Base-by-base conservation (phyloP, 768 basidiomycete genomes). In the Crepidotus variabilis region DNA sequence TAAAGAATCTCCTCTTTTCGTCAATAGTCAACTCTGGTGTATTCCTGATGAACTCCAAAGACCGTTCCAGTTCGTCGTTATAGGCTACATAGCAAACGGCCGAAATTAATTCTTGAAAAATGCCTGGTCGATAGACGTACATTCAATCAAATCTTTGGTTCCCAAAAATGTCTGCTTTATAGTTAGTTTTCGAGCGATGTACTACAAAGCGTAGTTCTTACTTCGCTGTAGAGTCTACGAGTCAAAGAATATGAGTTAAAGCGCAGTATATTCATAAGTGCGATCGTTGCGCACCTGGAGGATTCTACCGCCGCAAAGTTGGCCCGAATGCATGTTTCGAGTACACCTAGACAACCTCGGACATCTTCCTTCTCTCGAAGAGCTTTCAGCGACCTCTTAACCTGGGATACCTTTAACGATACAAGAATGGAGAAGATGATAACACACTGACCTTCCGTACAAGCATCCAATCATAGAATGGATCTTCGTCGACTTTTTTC, bases 281-380 rank as follows among this genome's bases (percentile, higher is more conserved):
- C 33, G 34, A 43, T 6, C 16, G 33, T 56, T 24, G 53, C 62
- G 55, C 57, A 86, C 88, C 88, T 85, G 9, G 87, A 71, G 34
- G 90, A 91, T 72, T 97, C 95, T 2, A 92, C 85, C 0, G 92
- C 97, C 13, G 91, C 97, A 73, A 98, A 99, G 69, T 97, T 98
- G 21, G 85, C 82, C 53, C 94, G 80, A 46, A 98, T 81, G 61
- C 92, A 97, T 0, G 92, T 92, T 64, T 96, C 93, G 34, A 99
- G 73, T 0, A 98, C 90, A 3, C 92, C 94, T 46, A 96, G 80
- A 49, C 95, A 81, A 0, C 91, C 94, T 57, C 90, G 84, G 2
- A 84, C 87, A 67, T 99, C 95, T 33, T 86, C 85, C 61, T 81
- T 85, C 60, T 86, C 83, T 61, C 95, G 77, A 24, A 94, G 70